These are phyloP conservation scores for Thermothelomyces thermophilus DNA, from an alignment of 2,329 filamentous ascomycete genomes.

Conservation along the genomic window DNA sequence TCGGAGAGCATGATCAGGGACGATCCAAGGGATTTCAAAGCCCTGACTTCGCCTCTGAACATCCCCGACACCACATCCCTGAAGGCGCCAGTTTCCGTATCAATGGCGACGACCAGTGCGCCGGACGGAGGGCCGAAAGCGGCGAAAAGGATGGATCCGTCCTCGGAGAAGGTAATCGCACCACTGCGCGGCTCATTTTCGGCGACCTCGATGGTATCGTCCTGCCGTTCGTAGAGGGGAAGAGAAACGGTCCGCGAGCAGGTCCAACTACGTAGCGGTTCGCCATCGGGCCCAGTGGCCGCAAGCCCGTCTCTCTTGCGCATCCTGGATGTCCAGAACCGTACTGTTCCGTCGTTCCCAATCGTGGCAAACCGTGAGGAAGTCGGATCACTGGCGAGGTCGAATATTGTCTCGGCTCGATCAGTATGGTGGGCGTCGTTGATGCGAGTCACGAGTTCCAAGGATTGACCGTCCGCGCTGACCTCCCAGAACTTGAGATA, in stretches of 20 bases:
- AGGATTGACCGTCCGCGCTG: slow-evolving; percentile 48
- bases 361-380: slow-evolving; percentile 73
- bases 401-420: slow-evolving; percentile 56
- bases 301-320: slow-evolving; percentile 62
- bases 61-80: slow-evolving; percentile 61
- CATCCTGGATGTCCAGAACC: slow-evolving; percentile 72
- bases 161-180: slow-evolving; percentile 70
- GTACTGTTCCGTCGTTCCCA: slow-evolving; percentile 70
- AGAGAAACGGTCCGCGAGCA: slow-evolving; percentile 55
- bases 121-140: slow-evolving; percentile 49
- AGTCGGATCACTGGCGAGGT: slow-evolving; percentile 63
- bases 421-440: slow-evolving; percentile 69
- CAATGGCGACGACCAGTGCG: slow-evolving; percentile 62
- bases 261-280: slow-evolving; percentile 66
- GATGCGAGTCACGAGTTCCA: slow-evolving; percentile 75
- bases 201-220: slow-evolving; percentile 28
- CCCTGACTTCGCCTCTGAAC: slow-evolving; percentile 57
- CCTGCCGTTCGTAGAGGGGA: slow-evolving; percentile 35
- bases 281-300: slow-evolving; percentile 50
- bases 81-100: slow-evolving; percentile 61
- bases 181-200: slow-evolving; percentile 44
- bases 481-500: slow-evolving; percentile 87
- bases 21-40: slow-evolving; percentile 64
- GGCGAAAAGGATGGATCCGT: slow-evolving; percentile 75
- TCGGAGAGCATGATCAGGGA: slow-evolving; percentile 70